Base-by-base conservation (phyloP, 208 protist genomes). In the Leishmania aethiopica region DNA sequence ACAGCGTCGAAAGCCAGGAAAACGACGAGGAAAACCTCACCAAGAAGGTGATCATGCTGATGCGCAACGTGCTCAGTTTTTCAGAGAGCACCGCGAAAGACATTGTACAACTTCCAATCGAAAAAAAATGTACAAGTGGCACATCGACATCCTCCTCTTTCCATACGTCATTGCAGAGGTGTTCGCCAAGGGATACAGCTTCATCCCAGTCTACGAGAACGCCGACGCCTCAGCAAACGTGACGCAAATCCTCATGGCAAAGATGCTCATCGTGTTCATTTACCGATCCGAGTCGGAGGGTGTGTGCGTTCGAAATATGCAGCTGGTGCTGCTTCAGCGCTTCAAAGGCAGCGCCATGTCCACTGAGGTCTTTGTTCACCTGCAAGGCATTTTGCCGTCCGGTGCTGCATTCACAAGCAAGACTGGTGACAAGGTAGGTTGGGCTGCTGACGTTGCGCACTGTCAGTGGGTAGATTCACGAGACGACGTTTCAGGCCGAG, bases 21-120 rank as follows among this genome's bases (percentile, higher is more conserved):
- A 85, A 88, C 51, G 81, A 73, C 22, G 91, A 89, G 66, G 87
- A 92, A 37, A 90, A 95, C 74, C 82, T 93, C 71, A 89, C 85
- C 17, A 88, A 93, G 66, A 84, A 92, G 57, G 90, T 93, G 78
- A 79, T 91, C 55, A 87, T 83, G 42, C 88, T 94, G 64, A 95
- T 95, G 90, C 85, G 93, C n/a, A 90, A 92, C 64, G 86, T 91
- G 25, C 87, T 95, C 57, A 87, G 90, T 49, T 80, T 95, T 37
- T 94, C 90, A 47, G 90, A 94, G 77, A 90, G 84, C 67, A 88
- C 78, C 42, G 88, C 88, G 67, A 83, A 84, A 25, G 88, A 90
- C 51, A 89, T 92, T 77, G 78, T 93, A 11, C 86, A 85, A 59
- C 45, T 75, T 10, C 82, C 82, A 25, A 90, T 93, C 37, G 84